Percentiles rank a stretch among this genome's conserved stretches.
Conservation (phyloP, 495 filamentous ascomycete genomes). For the Collariella sp. region DNA sequence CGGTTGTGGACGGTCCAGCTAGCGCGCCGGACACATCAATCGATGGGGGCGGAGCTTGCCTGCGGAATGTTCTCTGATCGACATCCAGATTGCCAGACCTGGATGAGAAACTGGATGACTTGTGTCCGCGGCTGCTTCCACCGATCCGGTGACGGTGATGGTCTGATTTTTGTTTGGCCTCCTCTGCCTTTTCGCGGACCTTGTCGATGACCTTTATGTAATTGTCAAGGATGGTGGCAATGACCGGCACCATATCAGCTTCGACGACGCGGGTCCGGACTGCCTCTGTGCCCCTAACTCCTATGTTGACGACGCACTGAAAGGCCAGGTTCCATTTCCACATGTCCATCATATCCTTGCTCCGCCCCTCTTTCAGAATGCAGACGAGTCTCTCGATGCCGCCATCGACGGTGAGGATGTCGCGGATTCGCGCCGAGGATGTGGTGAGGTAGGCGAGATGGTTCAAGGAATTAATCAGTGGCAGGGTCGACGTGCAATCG, state of each 20-base stretch:
- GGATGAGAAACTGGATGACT: conserved; percentile 42
- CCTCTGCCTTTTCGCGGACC: conserved; percentile 73
- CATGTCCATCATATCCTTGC: conserved; percentile 98
- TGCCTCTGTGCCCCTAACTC: conserved; percentile 85
- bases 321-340: conserved; percentile 99
- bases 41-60: conserved; percentile 39
- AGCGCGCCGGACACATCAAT: conserved; percentile 40
- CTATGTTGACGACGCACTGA: conserved; percentile 97
- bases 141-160: conserved; percentile 38
- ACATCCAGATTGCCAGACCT: conserved; percentile 39
- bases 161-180: conserved; percentile 45
- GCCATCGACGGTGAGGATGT: conserved; percentile 96
- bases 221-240: conserved; percentile 97
- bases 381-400: conserved; percentile 92
- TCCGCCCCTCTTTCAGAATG: conserved; percentile 93
- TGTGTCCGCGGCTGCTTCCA: conserved; percentile 35
- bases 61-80: conserved; percentile 38
- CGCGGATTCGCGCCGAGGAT: conserved; percentile 93
- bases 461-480: conserved; percentile 95
- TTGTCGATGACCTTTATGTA: conserved; percentile 95
- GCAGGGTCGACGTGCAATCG: conserved; percentile 95
- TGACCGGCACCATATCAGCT: conserved; percentile 97
- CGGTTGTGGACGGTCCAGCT: conserved; percentile 38
- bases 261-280: conserved; percentile 94
- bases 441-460: conserved; percentile 97